These are phyloP conservation scores for Silene noctiflora DNA, from an alignment of 179 eudicot species.

Conservation along the genomic window DNA sequence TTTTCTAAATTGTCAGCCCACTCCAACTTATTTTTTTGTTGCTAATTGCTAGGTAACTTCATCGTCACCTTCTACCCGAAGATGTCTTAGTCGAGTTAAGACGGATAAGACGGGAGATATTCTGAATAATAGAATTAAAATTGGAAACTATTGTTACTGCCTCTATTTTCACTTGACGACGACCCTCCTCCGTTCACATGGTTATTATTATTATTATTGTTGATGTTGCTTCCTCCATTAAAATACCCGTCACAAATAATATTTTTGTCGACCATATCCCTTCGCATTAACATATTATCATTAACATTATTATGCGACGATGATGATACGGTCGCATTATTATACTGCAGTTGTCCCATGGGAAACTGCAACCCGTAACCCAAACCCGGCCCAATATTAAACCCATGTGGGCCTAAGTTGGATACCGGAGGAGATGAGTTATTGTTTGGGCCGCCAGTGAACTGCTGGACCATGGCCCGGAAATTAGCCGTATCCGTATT, in stretches of 20 bases:
- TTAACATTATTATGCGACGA: background rate
- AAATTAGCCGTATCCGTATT: conserved; percentile 58
- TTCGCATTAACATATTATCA: background rate
- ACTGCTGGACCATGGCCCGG: conserved; percentile 76
- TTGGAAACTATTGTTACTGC: conserved; percentile 17
- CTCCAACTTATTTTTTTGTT: background rate
- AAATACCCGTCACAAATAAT: background rate
- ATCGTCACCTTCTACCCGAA: background rate
- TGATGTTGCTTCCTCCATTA: background rate
- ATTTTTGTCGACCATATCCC: background rate
- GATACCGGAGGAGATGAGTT: background rate
- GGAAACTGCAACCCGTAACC: conserved; percentile 24
- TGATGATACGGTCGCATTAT: background rate
- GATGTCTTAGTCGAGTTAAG: too few species aligned
- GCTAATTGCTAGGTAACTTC: background rate
- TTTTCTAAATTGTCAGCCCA: background rate
- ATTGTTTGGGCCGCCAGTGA: conserved; percentile 48
- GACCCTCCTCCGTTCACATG: conserved; percentile 23
- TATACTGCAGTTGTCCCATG: background rate
- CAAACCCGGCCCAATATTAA: conserved; percentile 7
- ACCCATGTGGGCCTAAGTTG: conserved; percentile 3
- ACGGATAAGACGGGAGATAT: too few species aligned
- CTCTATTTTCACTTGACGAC: conserved; percentile 26
- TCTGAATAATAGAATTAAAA: conserved; percentile 7
- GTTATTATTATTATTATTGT: too few species aligned